These are phyloP conservation scores for Candida qinlingensis DNA, from an alignment of 805 yeast species.

Conservation along the genomic window DNA sequence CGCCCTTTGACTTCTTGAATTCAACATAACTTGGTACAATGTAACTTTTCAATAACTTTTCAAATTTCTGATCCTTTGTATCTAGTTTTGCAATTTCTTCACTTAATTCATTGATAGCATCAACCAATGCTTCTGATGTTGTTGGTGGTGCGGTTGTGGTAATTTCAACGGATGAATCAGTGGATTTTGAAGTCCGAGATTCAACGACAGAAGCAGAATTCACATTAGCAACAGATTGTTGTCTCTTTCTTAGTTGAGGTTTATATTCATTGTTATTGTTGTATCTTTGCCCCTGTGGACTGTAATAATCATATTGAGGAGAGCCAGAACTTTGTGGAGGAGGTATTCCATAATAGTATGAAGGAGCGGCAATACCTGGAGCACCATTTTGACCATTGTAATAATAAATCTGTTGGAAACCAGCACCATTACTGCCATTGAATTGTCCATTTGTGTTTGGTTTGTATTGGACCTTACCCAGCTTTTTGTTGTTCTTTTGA, in stretches of 20 bases:
- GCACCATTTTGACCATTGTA: background rate
- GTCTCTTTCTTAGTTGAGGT: background rate
- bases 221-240: background rate
- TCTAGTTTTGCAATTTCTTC: background rate
- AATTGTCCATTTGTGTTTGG: background rate
- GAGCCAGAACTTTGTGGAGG: background rate
- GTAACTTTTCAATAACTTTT: conserved; percentile 3
- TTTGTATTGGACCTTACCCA: conserved; percentile 3
- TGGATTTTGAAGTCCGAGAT: too few relatives aligned
- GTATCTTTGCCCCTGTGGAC: background rate
- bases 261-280: background rate
- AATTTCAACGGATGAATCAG: too few relatives aligned
- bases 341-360: background rate
- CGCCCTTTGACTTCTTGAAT: background rate
- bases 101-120: background rate
- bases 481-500: conserved; percentile 59
- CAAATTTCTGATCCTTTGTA: conserved; percentile 7
- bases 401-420: background rate
- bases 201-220: too few relatives aligned
- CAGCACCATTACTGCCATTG: background rate
- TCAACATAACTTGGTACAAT: conserved; percentile 4
- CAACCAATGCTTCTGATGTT: background rate
- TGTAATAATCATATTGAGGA: background rate
- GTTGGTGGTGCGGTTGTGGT: too few relatives aligned
- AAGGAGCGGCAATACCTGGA: background rate